Base-by-base conservation (phyloP, 306 rosid genomes). In the Castanospermum australe region DNA sequence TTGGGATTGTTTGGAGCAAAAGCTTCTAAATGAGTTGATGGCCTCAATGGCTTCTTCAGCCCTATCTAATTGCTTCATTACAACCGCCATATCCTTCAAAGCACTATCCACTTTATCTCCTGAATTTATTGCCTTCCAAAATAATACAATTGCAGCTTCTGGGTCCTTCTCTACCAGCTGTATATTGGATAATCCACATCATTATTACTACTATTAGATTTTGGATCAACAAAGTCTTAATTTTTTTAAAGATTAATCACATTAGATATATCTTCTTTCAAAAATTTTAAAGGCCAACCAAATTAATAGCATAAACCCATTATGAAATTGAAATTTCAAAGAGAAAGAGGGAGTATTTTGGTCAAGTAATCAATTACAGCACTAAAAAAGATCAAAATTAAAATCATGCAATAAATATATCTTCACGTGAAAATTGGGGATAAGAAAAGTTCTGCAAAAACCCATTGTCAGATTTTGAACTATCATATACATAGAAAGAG, bases 31-130 rank as follows among this genome's bases (percentile, higher is more conserved):
- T 7, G 98, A 91, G 44, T 68, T 83, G 17, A 95, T 86, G 4
- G 99, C 99, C 87, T 92, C 96, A 79, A 95, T 91, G 50, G 97
- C 99, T 90, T 95, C 98, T 82, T 91, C 90, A 0, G 94, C 86
- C 78, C 96, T 84, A 38, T 92, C 95, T 64, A 88, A 84, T 44
- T 91, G 96, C 84, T 95, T 95, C 99, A 95, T 91, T 62, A 92
- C 96, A 8, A 92, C 92, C 0, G 98, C 99, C 99, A 95, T 95
- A 73, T 95, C 99, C 67, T 94, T 94, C 3, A 94, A 77, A 32
- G 97, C 94, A 81, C 98, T 94, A 33, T 94, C 98, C 30, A 94
- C 91, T 72, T 88, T 92, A 36, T 95, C 99, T 84, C 97, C 92
- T 0, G 83, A 88, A 73, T 91, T 92, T 75, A 95, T 91, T 24